phyloP scores from a whole-genome alignment of 805 yeast genomes.

The Metschnikowia kofuensis region DNA sequence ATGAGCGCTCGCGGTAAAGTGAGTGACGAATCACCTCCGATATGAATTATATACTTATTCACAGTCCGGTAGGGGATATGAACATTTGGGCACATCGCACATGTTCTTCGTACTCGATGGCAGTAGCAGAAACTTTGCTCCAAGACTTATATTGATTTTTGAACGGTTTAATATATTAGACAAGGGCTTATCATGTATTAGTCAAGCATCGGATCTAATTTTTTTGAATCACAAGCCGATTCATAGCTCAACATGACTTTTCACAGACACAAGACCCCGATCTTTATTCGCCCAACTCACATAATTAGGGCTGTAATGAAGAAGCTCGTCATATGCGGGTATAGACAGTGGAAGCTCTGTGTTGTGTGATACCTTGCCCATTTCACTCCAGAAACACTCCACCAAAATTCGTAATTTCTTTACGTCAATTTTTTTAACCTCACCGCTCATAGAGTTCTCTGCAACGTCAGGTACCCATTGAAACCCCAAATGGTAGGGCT shows the following conservation, averaged over 20 bases:
- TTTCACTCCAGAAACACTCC: slow-evolving; percentile 79
- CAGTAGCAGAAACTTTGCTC: too few species aligned
- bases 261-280: slow-evolving; percentile 66
- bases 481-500: slow-evolving; percentile 56
- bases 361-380: slow-evolving; percentile 16
- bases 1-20: too few species aligned
- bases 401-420: slow-evolving; percentile 53
- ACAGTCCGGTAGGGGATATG: too few species aligned
- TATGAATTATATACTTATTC: too few species aligned
- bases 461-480: slow-evolving; percentile 73
- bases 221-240: neutral
- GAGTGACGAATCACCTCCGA: too few species aligned
- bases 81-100: too few species aligned
- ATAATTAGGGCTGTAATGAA: slow-evolving; percentile 63
- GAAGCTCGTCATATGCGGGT: slow-evolving; percentile 71
- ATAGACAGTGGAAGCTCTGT: slow-evolving; percentile 21
- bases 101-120: too few species aligned
- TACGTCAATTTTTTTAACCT: slow-evolving; percentile 26
- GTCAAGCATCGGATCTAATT: too few species aligned
- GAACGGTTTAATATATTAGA: too few species aligned
- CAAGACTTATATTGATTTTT: too few species aligned
- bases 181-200: too few species aligned
- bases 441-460: slow-evolving; percentile 28
- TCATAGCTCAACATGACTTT: slow-evolving; percentile 42
- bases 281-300: slow-evolving; percentile 62